phyloP scores from a whole-genome alignment of 2,329 filamentous ascomycete species.

The Cladophialophora bantiana region DNA sequence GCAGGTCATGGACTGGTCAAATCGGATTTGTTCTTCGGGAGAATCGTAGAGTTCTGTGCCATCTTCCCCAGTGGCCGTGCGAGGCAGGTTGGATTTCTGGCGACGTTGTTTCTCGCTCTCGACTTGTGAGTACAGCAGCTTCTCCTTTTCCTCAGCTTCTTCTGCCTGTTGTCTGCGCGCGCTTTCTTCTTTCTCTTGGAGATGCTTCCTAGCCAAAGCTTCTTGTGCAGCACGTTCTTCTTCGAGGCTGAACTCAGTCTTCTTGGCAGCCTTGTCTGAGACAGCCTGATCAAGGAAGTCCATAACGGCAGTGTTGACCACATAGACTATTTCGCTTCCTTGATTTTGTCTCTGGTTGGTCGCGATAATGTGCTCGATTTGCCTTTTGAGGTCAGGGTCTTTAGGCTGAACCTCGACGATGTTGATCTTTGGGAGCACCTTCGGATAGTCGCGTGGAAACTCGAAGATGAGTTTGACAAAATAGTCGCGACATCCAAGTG shows the following conservation, averaged over 20 bases:
- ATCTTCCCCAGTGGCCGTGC: conserved; percentile 29
- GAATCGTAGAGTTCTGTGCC: conserved; percentile 32
- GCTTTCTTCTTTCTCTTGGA: conserved; percentile 28
- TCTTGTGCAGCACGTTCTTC: conserved; percentile 37
- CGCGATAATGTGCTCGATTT: conserved; percentile 32
- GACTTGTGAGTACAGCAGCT: conserved; percentile 35
- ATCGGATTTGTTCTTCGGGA: conserved; percentile 45
- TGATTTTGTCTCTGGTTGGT: conserved; percentile 30
- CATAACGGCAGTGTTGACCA: conserved; percentile 37
- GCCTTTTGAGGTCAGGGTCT: conserved; percentile 27
- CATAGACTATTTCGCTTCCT: conserved; percentile 36
- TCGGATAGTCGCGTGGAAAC: conserved; percentile 39
- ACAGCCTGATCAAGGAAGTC: conserved; percentile 34
- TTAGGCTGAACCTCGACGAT: conserved; percentile 37
- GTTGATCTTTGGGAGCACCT: conserved; percentile 37
- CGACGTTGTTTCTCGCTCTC: conserved; percentile 32
- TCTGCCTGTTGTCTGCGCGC: conserved; percentile 33
- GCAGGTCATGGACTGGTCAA: conserved; percentile 58
- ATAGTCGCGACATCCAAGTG: conserved; percentile 35
- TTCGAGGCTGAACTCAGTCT: conserved; percentile 36
- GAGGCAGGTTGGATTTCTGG: conserved; percentile 27
- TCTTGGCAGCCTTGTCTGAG: conserved; percentile 30
- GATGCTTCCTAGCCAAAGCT: conserved; percentile 28
- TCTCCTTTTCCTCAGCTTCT: conserved; percentile 34
- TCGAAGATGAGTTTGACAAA: conserved; percentile 40